Base-by-base conservation (phyloP, 768 basidiomycete species). In the Ephemerocybe angulata region DNA sequence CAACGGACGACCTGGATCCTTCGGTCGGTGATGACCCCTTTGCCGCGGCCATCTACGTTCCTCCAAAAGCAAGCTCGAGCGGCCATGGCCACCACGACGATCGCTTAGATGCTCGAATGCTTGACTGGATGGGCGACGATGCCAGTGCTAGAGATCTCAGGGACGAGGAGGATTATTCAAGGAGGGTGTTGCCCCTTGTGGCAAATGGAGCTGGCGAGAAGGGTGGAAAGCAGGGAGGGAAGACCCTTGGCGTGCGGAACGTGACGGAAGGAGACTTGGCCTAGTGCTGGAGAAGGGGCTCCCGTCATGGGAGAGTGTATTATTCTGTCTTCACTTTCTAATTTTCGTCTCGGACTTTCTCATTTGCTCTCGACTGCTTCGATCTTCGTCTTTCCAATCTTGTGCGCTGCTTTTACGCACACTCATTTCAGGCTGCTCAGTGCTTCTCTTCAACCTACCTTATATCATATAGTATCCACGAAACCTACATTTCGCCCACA, bases 121-220 rank as follows among this genome's bases (percentile, higher is more conserved):
- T 71, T 61, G 61, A 65, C 56, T 58, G 60, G 40, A 61, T 58
- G 27, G 63, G 66, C 25, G 69, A 70, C 27, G 64, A 62, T 25
- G 63, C 60, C 29, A 67, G 67, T 17, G 62, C 64, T 28, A 59
- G 61, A 56, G 74, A 67, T 42, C 63, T 75, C 42, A 70, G 67
- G 57, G 82, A 85, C 59, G 76, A 81, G 27, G 78, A 82, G 56
- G 84, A 83, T 56, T 82, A 83, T 68, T 78, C 77, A 21, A 71
- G 78, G 38, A 42, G 49, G 42, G 42, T 56, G 24, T 44, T 56
- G 4, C 48, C 48, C 13, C 48, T 33, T 19, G 48, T 27, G 10
- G 21, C 2, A 10, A 21, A 21, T 35, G 13, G 19, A 21, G n/a
- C 30, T 30, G 30, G 31, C 21, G 48, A 33, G 31, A 28, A 10